Base-by-base conservation (phyloP, 441 rosid genomes). In the Populus hybrid region DNA sequence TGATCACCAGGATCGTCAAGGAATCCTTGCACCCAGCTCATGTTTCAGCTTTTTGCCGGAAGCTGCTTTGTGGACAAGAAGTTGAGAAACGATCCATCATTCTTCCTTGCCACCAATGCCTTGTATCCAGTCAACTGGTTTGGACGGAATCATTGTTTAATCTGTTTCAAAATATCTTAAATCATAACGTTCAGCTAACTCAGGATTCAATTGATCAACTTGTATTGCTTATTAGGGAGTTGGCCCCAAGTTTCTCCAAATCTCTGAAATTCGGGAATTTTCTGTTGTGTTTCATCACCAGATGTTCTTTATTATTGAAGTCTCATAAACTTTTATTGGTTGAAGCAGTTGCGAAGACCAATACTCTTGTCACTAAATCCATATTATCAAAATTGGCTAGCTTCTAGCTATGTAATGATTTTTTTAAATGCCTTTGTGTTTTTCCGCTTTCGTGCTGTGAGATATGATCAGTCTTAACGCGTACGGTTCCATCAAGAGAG, bases 1-100 rank as follows among this genome's bases (percentile, higher is more conserved):
- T 86, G 73, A 74, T 89, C 69, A 75, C 91, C 5, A 89, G 86
- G 82, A 86, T 92, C 31, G 26, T 88, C 45, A 90, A 83, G 86
- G 94, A 89, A 78, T 91, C 93, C 86, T 87, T 89, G 87, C 94
- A 92, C 80, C 88, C 89, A 59, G 94, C 87, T 82, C 96, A 91
- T 74, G 87, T 91, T 71, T 87, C 94, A 50, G 91, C 94, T 11
- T 86, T 92, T 75, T 88, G 87, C 83, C 94, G 86, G 77, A 92
- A 90, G 85, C 82, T 92, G 66, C 89, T 94, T 36, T 90, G 89
- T 72, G 88, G 87, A 76, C 82, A 80, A 72, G 84, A 73, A 67
- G 83, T 79, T 56, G 86, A 87, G 78, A 82, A 79, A 87, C 84
- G 75, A 77, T 83, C 83, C 72, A 36, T 85, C 73, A 71, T 82